Evolutionary conservation across 345 rosid species (phyloP), one percentile per base, ranked within the genome.

Genomic region (Alliaria petiolata): DNA sequence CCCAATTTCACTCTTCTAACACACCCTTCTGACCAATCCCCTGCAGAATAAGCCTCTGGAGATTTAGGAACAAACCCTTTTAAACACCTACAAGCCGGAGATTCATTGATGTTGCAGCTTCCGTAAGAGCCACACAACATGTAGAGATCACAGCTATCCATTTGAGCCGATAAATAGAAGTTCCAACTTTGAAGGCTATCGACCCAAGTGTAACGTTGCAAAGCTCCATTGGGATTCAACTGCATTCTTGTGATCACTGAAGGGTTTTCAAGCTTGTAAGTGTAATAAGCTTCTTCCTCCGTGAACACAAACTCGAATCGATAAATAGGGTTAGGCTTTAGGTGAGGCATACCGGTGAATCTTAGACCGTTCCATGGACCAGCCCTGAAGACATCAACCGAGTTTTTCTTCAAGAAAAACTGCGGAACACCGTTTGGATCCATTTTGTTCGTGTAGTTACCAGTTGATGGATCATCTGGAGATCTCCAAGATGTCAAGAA

Each of bases 311-410:
- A 87, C 28, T 85, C 81, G 76, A 74, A 87, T 25, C 88, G 54
- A 83, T 86, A 69, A 76, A 89, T 56, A 83, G 68, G 10, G 72
- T 3, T 17, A 51, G 73, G 68, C 51, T 74, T 74, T 9, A 74
- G 31, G 35, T 74, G 15, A 50, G 78, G 78, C 78, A 74, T 74
- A 67, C 78, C 78, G 5, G 73, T 74, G 73, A 74, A 74, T 51
- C 78, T 74, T 34, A 74, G 62, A 58, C 97, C 97, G 53, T 91
- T 85, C 97, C 96, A 93, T 0, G 95, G 83, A 22, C 98, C 98
- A 25, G 88, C 80, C 31, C 96, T 71, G 36, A 65, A 81, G 33
- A 56, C 13, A 58, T 52, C 79, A 7, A 11, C 13, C 2, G 73
- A 76, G 17, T 81, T 59, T 36, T 17, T 76, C 78, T 53, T 70